Base-by-base conservation (phyloP, 257 asterid genomes). In the Eustoma russellianum region DNA sequence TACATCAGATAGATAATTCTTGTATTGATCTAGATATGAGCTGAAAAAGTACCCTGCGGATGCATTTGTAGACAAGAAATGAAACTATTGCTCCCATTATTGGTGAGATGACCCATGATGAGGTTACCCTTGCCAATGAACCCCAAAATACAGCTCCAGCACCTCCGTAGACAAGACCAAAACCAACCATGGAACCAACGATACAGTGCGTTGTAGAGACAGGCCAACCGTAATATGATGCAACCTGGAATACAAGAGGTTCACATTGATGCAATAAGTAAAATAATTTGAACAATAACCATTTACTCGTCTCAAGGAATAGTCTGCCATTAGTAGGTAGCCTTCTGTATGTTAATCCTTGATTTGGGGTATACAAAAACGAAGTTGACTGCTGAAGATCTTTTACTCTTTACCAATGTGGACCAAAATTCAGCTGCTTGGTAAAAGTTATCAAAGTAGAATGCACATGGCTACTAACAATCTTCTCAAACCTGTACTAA, bases 111-210 rank as follows among this genome's bases (percentile, higher is more conserved):
- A 83, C 92, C 98, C 98, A 90, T 24, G 97, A 90, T 24, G 83
- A 83, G 63, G 86, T 83, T 30, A 90, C 96, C 65, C 85, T 78
- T 50, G 94, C 96, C 41, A 90, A 59, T 52, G 98, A 90, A 63
- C 92, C 83, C 96, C 98, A 90, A 63, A 90, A 86, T 19, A 90
- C 96, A 30, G 98, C 96, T 35, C 83, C 94, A 3, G 89, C 33
- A 43, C 98, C 98, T 50, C 96, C 96, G 34, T 90, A 90, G 18
- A 60, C 95, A 16, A 90, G 81, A 49, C 95, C 96, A 53, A 90
- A 90, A 55, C 96, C 98, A 46, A 86, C 98, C 98, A 90, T 90
- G 18, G 96, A 86, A 59, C 98, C 98, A 2, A 90, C 94, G n/a
- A 86, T 86, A 54, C 96, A 90, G 56, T 90, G 98, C 47, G 98